These are phyloP conservation scores for Suillus subluteus DNA, from an alignment of 768 basidiomycete genomes.

Conservation along the genomic window DNA sequence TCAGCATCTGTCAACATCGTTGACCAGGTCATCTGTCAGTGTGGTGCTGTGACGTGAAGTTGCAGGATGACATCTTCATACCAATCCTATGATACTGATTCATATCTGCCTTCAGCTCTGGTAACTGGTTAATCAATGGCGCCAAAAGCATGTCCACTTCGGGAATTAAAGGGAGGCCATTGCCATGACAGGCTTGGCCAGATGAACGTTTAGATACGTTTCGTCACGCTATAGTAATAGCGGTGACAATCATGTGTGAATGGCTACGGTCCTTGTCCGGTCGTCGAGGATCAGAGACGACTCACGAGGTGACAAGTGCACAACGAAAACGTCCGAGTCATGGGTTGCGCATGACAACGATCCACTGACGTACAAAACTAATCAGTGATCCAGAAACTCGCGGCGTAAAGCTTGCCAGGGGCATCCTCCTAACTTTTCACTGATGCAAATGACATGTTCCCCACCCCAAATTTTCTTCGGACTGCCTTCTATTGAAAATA, in stretches of 20 bases:
- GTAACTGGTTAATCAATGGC: background rate
- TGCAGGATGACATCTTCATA: background rate
- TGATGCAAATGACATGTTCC: background rate
- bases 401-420: background rate
- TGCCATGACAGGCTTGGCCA: background rate
- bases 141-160: background rate
- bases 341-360: slow-evolving; percentile 6
- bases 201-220: background rate
- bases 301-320: background rate
- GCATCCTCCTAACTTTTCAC: background rate
- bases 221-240: background rate
- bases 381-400: background rate
- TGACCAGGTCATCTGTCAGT: background rate
- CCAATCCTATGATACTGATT: background rate
- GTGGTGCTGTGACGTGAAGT: background rate
- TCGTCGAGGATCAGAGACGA: background rate
- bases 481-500: background rate
- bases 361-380: slow-evolving; percentile 4
- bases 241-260: background rate
- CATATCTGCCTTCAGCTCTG: background rate
- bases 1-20: background rate
- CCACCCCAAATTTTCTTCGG: background rate
- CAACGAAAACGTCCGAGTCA: background rate
- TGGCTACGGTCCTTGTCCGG: background rate
- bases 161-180: background rate